These are phyloP conservation scores for Triadica sebifera DNA, from an alignment of 345 rosid species.

Conservation along the genomic window DNA sequence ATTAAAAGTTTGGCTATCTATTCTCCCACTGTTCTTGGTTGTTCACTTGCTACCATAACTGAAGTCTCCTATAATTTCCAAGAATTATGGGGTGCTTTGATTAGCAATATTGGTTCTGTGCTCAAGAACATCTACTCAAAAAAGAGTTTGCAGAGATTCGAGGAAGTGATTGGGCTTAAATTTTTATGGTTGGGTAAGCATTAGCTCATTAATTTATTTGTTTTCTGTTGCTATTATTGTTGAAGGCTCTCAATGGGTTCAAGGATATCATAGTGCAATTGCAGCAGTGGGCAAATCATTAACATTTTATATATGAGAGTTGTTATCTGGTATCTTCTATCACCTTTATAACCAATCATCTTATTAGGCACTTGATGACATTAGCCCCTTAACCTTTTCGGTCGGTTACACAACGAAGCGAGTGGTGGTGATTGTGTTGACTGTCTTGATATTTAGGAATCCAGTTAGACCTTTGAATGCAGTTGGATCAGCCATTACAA, in stretches of 20 bases:
- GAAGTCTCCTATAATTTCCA: slow-evolving; percentile 84
- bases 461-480: slow-evolving; percentile 92
- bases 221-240: slow-evolving; percentile 81
- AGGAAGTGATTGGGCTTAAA: slow-evolving; percentile 88
- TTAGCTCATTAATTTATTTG: slow-evolving; percentile 65
- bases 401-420: slow-evolving; percentile 96
- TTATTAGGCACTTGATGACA: slow-evolving; percentile 92
- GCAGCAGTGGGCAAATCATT: slow-evolving; percentile 57
- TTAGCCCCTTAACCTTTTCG: slow-evolving; percentile 86
- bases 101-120: slow-evolving; percentile 90
- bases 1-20: slow-evolving; percentile 81
- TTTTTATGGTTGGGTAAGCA: slow-evolving; percentile 79
- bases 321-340: slow-evolving; percentile 81
- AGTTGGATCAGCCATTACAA: slow-evolving; percentile 86
- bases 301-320: slow-evolving; percentile 82
- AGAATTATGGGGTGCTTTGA: slow-evolving; percentile 91
- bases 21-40: slow-evolving; percentile 91
- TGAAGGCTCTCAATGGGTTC: slow-evolving; percentile 91
- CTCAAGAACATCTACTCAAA: slow-evolving; percentile 84
- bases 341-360: slow-evolving; percentile 93
- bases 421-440: slow-evolving; percentile 81
- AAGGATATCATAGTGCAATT: slow-evolving; percentile 76
- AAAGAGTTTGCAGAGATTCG: slow-evolving; percentile 69
- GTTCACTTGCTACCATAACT: slow-evolving; percentile 89
- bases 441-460: slow-evolving; percentile 87